Base-by-base conservation (phyloP, 805 yeast species). In the Candida schatavii region DNA sequence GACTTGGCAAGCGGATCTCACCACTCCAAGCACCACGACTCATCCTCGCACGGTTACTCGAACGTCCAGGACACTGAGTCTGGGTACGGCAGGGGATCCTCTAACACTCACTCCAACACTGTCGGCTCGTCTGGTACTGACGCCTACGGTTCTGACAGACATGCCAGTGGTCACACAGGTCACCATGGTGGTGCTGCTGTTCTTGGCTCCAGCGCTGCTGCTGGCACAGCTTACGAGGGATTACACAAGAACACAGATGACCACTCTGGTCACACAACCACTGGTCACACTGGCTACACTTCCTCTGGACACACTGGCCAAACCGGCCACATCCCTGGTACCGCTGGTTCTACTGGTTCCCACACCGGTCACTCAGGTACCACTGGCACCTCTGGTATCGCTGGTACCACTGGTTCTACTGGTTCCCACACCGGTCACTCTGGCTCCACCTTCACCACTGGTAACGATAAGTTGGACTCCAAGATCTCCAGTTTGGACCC, bases 401-500 rank as follows among this genome's bases (percentile, higher is more conserved):
- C 43, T 22, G 41, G 35, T 19, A 13, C 10, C 4, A 9, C 19
- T 17, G 35, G 15, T 40, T 6, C 36, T 32, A 15, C 18, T 7
- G 3, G 21, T 25, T 19, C 6, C 13, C 7, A 7, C 34, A 7
- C 6, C 19, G 34, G 34, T 10, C 6, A 7, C 17, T 10, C 7
- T 31, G 25, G 25, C 15, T 32, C 43, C 23, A 59, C 54, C 10
- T 67, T 66, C 54, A 39, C 63, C 34, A 67, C 72, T 23, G 71
- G 73, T 21, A 62, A 64, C 54, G 50, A 48, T 35, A 49, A 57
- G 31, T 62, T 67, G 52, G 72, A 67, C 45, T 38, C 52, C 30
- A 64, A 64, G 56, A 64, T 67, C 35, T 45, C 68, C 30, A 40
- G 55, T 41, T 62, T 67, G 48, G 65, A 62, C 43, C 59, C 62